Conservation (phyloP, 495 filamentous ascomycete species). For the Aspergillus taichungensis region DNA sequence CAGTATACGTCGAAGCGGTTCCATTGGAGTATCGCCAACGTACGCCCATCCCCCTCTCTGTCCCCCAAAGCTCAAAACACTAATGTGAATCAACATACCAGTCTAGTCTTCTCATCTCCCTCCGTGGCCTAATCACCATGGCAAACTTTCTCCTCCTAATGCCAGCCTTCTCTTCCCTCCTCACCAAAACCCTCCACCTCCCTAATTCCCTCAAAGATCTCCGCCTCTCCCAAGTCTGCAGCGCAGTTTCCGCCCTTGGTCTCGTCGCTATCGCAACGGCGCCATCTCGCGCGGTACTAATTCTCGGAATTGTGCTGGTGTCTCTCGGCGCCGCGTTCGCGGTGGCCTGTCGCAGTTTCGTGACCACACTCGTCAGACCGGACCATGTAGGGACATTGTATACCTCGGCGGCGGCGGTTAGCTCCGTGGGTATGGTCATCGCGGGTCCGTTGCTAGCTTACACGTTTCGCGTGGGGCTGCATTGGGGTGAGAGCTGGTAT, state of each 20-base stretch:
- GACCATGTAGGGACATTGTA: constrained; percentile 28
- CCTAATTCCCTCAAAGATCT: constrained; percentile 23
- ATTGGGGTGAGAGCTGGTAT: constrained; percentile 24
- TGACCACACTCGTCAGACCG: constrained; percentile 25
- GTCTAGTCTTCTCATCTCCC: constrained; percentile 32
- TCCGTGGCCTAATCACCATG: constrained; percentile 28
- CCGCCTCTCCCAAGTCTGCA: constrained; percentile 21
- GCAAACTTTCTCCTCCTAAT: constrained; percentile 23
- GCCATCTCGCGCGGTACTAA: constrained; percentile 21
- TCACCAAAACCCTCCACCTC: constrained; percentile 19
- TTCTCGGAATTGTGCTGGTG: constrained; percentile 24
- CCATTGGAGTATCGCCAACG: constrained; percentile 29
- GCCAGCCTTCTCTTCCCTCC: constrained; percentile 12
- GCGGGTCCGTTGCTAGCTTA: constrained; percentile 29
- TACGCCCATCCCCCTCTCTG: constrained; percentile 7
- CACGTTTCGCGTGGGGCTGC: constrained; percentile 30
- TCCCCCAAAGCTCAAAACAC: background rate
- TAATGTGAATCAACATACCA: constrained; percentile 8
- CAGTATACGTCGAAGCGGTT: constrained; percentile 37
- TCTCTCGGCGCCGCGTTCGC: constrained; percentile 26
- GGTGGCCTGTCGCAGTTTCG: constrained; percentile 24
- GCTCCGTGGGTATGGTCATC: constrained; percentile 21
- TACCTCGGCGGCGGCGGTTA: constrained; percentile 24
- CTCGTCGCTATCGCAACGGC: constrained; percentile 23
- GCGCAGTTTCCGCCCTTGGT: constrained; percentile 20